A percentile compares a stretch with the other conserved stretches of the same genome.
phyloP scores from a whole-genome alignment of 139 green algal genomes.

The Chlamydomonas schloesseri region DNA sequence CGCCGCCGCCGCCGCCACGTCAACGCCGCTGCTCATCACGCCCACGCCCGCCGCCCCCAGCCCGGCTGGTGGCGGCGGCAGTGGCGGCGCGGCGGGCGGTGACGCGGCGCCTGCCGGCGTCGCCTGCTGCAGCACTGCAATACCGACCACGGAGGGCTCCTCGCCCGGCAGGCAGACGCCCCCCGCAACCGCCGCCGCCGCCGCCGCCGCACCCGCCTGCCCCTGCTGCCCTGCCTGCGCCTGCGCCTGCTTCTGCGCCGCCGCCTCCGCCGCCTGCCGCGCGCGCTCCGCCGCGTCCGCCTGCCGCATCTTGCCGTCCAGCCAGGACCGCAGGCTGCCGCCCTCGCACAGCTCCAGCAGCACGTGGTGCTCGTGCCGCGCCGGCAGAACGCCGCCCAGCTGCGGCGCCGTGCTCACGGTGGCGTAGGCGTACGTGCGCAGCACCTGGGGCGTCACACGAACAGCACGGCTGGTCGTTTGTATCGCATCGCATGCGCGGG shows the following conservation, averaged over 20 bases:
- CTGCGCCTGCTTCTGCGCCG: too few relatives aligned
- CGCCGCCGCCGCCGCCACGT: not conserved
- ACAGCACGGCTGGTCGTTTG: too few relatives aligned
- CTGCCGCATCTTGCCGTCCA: not conserved
- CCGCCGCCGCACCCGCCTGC: not conserved
- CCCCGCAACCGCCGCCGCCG: too few relatives aligned
- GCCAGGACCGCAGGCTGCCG: conserved; percentile 27
- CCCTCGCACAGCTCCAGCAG: conserved; percentile 42
- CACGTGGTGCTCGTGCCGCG: conserved; percentile 36
- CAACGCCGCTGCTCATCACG: too few relatives aligned
- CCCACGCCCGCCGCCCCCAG: too few relatives aligned
- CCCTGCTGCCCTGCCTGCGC: not conserved
- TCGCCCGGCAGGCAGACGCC: too few relatives aligned
- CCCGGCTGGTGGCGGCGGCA: too few relatives aligned
- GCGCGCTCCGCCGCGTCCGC: not conserved
- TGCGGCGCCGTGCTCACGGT: conserved; percentile 4
- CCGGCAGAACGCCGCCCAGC: not conserved
- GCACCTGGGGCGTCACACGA: not conserved
- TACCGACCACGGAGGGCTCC: too few relatives aligned
- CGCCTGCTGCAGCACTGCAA: too few relatives aligned
- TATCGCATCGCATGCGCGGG: too few relatives aligned
- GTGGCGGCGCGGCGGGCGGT: too few relatives aligned
- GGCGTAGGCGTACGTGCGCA: conserved; percentile 39
- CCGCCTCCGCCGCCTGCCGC: not conserved
- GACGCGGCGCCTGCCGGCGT: too few relatives aligned